Evolutionary conservation across 768 basidiomycete genomes (phyloP).

Genomic region (Naganishia vaughanmartiniae): DNA sequence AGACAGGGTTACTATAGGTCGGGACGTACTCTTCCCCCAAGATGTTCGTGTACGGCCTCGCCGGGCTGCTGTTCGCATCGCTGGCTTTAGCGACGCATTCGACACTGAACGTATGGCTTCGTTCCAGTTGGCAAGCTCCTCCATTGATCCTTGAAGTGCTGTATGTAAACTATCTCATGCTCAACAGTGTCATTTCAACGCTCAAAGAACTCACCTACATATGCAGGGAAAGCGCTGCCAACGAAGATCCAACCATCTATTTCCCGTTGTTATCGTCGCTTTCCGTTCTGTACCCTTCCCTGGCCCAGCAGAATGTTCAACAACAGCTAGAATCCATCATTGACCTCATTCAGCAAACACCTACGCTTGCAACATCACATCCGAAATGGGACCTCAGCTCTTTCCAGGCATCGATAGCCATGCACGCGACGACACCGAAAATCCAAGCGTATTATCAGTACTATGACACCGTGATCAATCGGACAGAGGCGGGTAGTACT

Average conservation of each 20-base stretch:
- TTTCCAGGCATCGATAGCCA: conserved; percentile 69
- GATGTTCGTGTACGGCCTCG: not conserved
- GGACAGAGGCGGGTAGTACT: conserved; percentile 15
- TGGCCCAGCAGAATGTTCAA: conserved; percentile 54
- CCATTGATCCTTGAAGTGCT: conserved; percentile 65
- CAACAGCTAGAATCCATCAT: conserved; percentile 16
- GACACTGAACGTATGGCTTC: conserved; percentile 62
- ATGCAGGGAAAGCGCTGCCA: conserved; percentile 72
- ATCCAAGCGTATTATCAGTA: conserved; percentile 79
- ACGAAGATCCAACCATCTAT: conserved; percentile 70
- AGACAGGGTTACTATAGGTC: too few relatives aligned
- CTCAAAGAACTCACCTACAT: conserved; percentile 8
- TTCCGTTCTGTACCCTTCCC: conserved; percentile 57
- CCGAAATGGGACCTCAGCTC: conserved; percentile 53
- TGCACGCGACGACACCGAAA: conserved; percentile 75
- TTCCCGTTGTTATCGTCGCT: conserved; percentile 72
- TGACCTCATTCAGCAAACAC: conserved; percentile 45
- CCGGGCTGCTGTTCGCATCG: conserved; percentile 22
- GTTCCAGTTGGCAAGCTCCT: conserved; percentile 67
- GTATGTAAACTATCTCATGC: conserved; percentile 52
- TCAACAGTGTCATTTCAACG: not conserved
- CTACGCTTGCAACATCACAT: conserved; percentile 33
- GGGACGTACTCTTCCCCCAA: not conserved
- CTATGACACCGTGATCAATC: conserved; percentile 55
- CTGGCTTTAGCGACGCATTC: conserved; percentile 47